phyloP scores from a whole-genome alignment of 2,329 filamentous ascomycete genomes.

The Ploettnerulaceae sp. region DNA sequence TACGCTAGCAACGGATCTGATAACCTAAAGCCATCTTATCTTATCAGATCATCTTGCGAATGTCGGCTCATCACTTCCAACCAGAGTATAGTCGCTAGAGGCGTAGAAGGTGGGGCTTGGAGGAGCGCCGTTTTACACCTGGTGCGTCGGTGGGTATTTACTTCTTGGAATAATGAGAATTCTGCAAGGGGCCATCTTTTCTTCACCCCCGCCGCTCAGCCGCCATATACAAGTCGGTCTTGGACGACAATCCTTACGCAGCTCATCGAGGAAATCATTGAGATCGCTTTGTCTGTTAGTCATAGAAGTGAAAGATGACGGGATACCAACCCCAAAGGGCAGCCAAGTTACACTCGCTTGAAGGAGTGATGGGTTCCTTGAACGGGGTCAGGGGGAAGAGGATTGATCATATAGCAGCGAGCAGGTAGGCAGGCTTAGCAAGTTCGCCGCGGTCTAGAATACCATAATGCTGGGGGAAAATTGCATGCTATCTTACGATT shows the following conservation, averaged over 20 bases:
- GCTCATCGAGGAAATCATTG: too few relatives aligned
- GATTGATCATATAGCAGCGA: background rate
- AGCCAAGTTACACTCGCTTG: too few relatives aligned
- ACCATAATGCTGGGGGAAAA: background rate
- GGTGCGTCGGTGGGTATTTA: too few relatives aligned
- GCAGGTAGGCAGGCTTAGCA: background rate
- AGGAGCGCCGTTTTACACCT: too few relatives aligned
- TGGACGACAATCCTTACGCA: too few relatives aligned
- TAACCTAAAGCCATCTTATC: constrained; percentile 9
- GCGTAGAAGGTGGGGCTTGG: background rate
- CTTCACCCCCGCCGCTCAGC: too few relatives aligned
- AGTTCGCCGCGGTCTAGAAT: background rate
- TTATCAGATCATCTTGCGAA: constrained; percentile 15
- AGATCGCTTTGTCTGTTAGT: too few relatives aligned
- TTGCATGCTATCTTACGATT: background rate
- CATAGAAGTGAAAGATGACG: too few relatives aligned
- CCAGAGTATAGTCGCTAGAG: background rate
- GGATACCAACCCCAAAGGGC: too few relatives aligned
- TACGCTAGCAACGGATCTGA: constrained; percentile 10
- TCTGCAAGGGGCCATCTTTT: too few relatives aligned
- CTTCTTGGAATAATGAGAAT: too few relatives aligned
- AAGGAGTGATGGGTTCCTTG: background rate
- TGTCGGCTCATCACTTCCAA: background rate
- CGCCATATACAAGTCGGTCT: too few relatives aligned
- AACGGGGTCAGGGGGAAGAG: background rate